Conservation (phyloP, 352 stramenopile species). For the Nothophytophthora sp. region DNA sequence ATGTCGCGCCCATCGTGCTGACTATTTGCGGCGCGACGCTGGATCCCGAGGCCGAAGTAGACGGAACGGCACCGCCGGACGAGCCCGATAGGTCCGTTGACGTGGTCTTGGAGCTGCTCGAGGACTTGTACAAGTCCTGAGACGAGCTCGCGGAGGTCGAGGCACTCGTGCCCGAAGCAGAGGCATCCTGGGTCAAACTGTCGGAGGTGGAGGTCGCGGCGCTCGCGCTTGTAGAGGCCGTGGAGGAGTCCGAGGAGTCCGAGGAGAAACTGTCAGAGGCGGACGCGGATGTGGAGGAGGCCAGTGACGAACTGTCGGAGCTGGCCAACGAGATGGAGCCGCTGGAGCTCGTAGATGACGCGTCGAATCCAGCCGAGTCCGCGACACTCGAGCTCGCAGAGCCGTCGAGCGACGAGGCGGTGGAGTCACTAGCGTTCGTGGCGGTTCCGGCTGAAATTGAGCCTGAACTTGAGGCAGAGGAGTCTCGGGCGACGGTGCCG, state of each 20-base stretch:
- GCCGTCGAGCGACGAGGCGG: background rate
- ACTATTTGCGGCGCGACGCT: conserved; percentile 5
- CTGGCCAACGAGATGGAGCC: too few species aligned
- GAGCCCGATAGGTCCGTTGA: conserved; percentile 1
- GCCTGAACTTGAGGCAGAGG: conserved; percentile 5
- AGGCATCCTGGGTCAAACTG: conserved; percentile 8
- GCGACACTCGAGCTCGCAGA: conserved; percentile 2
- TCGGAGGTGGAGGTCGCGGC: background rate
- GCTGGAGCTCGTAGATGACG: background rate
- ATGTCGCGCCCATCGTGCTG: background rate
- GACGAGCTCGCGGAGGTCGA: conserved; percentile 7
- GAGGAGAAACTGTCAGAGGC: too few species aligned
- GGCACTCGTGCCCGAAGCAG: background rate
- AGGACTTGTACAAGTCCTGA: background rate
- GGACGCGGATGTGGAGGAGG: background rate
- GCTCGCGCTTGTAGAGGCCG: too few species aligned
- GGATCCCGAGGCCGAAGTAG: conserved; percentile 5
- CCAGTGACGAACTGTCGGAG: too few species aligned
- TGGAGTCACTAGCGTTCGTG: background rate
- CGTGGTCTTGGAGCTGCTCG: background rate
- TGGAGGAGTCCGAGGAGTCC: too few species aligned
- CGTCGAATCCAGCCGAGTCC: background rate
- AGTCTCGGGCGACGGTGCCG: conserved; percentile 2
- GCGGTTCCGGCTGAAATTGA: conserved; percentile 12
- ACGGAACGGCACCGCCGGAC: background rate